phyloP scores from a whole-genome alignment of 164 flowering plant genomes.

The grape (Vitis vinifera) region ASM3070453v1 NC_081821.1:7175501-7176000 shows the following conservation, averaged over 20 bases:
- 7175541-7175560: not conserved
- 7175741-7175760: slow-evolving; percentile 30
- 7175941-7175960: slow-evolving; percentile 14
- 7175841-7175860: slow-evolving; percentile 16
- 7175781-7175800: slow-evolving; percentile 46
- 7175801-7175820: slow-evolving; percentile 33
- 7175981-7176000: slow-evolving; percentile 51
- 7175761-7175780: slow-evolving; percentile 48
- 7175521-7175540: not conserved
- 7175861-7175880: slow-evolving; percentile 7
- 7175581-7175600: not conserved
- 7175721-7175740: slow-evolving; percentile 49
- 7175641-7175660: slow-evolving; percentile 51
- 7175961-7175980: slow-evolving; percentile 31
- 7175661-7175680: slow-evolving; percentile 51
- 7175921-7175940: slow-evolving; percentile 4
- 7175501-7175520: not conserved
- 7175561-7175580: not conserved
- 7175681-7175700: slow-evolving; percentile 43
- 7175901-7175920: slow-evolving; percentile 11
- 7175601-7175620: not conserved
- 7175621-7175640: slow-evolving; percentile 5
- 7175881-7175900: slow-evolving; percentile 5
- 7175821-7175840: slow-evolving; percentile 9
- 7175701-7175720: slow-evolving; percentile 49